phyloP scores from a whole-genome alignment of 2,329 filamentous ascomycete genomes.

The Niveomyces coronatus region DNA sequence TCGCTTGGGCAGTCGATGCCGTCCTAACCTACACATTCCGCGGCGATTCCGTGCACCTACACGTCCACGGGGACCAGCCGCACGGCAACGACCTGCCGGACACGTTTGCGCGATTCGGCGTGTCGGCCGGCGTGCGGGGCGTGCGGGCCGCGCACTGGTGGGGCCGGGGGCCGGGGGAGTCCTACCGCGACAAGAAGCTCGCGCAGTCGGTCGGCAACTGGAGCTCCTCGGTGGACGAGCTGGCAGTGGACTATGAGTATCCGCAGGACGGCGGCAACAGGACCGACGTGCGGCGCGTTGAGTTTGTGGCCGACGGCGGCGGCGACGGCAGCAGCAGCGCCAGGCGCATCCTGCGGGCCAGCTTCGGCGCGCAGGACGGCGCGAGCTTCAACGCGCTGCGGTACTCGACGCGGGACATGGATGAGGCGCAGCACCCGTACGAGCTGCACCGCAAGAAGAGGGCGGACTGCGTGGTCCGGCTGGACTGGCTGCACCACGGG shows the following conservation, averaged over 20 bases:
- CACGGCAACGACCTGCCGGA: constrained; percentile 38
- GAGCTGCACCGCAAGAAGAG: constrained; percentile 41
- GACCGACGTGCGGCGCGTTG: constrained; percentile 52
- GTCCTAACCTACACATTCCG: constrained; percentile 46
- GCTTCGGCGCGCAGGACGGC: constrained; percentile 35
- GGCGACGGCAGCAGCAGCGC: no score
- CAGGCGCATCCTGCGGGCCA: constrained; percentile 30
- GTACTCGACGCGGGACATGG: constrained; percentile 44
- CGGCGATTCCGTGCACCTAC: constrained; percentile 36
- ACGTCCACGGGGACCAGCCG: constrained; percentile 36
- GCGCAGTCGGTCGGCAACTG: constrained; percentile 49
- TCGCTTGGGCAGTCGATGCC: constrained; percentile 48
- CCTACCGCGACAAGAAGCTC: constrained; percentile 55
- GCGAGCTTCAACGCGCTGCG: constrained; percentile 47
- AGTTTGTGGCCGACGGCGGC: constrained; percentile 28
- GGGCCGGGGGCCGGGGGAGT: constrained; percentile 55
- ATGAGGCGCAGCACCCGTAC: constrained; percentile 46
- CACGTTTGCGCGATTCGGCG: constrained; percentile 53
- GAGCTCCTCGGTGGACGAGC: constrained; percentile 33
- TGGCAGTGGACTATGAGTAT: constrained; percentile 54
- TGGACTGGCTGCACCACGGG: constrained; percentile 54
- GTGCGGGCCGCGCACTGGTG: constrained; percentile 46
- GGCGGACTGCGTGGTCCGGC: constrained; percentile 43
- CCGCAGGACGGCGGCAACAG: constrained; percentile 59
- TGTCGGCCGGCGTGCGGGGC: constrained; percentile 36